Base-by-base conservation (phyloP, 176 grass and related monocot species). In the Carex cristatella region DNA sequence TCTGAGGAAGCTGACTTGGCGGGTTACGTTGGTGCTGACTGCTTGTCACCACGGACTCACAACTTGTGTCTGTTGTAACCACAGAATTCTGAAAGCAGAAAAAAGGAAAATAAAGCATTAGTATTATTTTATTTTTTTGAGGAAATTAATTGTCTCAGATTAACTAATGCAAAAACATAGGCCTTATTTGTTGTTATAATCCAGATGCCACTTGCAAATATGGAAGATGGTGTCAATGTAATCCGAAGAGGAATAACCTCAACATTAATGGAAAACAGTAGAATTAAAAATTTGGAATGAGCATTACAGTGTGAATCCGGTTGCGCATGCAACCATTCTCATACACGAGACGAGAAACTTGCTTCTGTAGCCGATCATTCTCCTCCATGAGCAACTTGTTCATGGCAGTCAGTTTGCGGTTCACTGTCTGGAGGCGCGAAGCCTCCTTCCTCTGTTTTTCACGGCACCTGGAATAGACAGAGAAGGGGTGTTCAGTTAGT, bases 321-420 rank as follows among this genome's bases (percentile, higher is more conserved):
- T 88, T 92, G 84, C 88, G 86, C 90, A 90, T 90, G 55, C 87
- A 86, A 18, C 91, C 88, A 19, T 98, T 98, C 40, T 95, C 93
- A 3, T 88, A 91, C 55, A 99, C 91, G 3, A 99, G 97, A 54
- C 93, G 93, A 31, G 93, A 95, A 63, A 99, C 86, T 89, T 99
- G 97, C 81, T 99, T 99, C 91, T 99, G 97, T 66, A 99, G 84
- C 71, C 93, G 85, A 86, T 99, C 97, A 82, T 99, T 99, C 28
- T 99, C 97, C 86, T 99, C 97, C 97, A 99, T 99, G 71, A 99
- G 84, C 88, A 99, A 80, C 84, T 99, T 99, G 79, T 99, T 99
- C 97, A 96, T 96, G 0, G 97, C 97, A 4, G 88, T 88, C 15
- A 99, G 86, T 83, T 99, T 99, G 57, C 97, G 85, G 70, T 99